Conservation (phyloP, 345 rosid species). For the Pistacia integerrima region DNA sequence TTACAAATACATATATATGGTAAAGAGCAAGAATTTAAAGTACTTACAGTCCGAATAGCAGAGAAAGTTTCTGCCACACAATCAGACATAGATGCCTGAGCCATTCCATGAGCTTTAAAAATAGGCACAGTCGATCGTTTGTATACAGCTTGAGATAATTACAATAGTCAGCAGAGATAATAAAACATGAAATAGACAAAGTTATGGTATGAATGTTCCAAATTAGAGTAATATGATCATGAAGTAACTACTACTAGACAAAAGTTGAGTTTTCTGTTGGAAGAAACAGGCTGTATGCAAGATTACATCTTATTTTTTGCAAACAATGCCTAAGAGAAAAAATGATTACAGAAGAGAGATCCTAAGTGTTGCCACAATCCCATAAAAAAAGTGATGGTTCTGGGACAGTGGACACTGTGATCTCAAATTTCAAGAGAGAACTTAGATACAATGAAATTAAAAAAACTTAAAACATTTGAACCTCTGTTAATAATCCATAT, state of each 20-base stretch:
- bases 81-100: conserved; percentile 93
- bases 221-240: background rate
- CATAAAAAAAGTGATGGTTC: background rate
- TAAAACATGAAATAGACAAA: conserved; percentile 15
- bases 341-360: background rate
- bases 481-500: background rate
- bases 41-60: conserved; percentile 90
- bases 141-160: conserved; percentile 61
- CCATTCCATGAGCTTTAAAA: conserved; percentile 82
- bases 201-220: background rate
- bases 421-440: background rate
- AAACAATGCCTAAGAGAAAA: background rate
- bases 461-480: background rate
- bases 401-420: background rate
- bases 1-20: background rate
- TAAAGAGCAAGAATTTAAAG: conserved; percentile 17
- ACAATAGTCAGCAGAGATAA: conserved; percentile 32
- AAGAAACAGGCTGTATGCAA: conserved; percentile 4
- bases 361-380: background rate
- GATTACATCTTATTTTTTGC: conserved; percentile 2
- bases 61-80: conserved; percentile 91
- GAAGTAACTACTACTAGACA: background rate
- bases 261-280: background rate
- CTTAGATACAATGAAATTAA: background rate
- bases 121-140: conserved; percentile 88